Conservation (phyloP, 257 asterid genomes). For the Nicotiana tomentosiformis region DNA sequence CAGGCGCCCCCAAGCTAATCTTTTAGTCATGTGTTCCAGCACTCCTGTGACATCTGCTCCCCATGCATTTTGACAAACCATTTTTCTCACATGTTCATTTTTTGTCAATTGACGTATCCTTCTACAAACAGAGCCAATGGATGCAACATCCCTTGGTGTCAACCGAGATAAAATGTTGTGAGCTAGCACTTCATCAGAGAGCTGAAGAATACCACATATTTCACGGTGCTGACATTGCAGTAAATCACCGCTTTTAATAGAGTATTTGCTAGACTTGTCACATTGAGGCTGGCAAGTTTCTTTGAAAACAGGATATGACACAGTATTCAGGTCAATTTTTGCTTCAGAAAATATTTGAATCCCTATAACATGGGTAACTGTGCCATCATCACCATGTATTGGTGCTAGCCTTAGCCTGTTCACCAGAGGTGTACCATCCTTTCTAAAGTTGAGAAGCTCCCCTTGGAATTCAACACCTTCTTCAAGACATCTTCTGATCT, state of each 20-base stretch:
- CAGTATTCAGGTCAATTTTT: constrained; percentile 57
- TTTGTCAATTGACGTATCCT: constrained; percentile 70
- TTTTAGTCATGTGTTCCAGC: constrained; percentile 68
- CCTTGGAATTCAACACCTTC: constrained; percentile 89
- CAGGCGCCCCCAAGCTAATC: constrained; percentile 81
- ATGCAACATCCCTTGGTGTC: constrained; percentile 86
- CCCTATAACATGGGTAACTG: constrained; percentile 72
- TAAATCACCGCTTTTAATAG: constrained; percentile 30
- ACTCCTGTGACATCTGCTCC: constrained; percentile 83
- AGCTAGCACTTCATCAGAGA: constrained; percentile 84
- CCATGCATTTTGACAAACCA: constrained; percentile 96
- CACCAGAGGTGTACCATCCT: constrained; percentile 83
- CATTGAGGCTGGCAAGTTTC: constrained; percentile 39
- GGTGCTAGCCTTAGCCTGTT: constrained; percentile 75
- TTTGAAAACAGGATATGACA: constrained; percentile 82
- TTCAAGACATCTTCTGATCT: constrained; percentile 78
- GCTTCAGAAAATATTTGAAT: constrained; percentile 69
- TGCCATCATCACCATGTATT: constrained; percentile 74
- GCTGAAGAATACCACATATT: constrained; percentile 58
- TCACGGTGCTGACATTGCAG: constrained; percentile 33
- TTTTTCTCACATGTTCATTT: constrained; percentile 71
- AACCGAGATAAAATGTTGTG: constrained; percentile 73
- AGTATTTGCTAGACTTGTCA: constrained; percentile 31
- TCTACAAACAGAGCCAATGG: constrained; percentile 80
- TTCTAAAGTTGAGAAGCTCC: constrained; percentile 86